Base-by-base conservation (phyloP, 148 eudicot genomes). In the Chenopodium formosanum region DNA sequence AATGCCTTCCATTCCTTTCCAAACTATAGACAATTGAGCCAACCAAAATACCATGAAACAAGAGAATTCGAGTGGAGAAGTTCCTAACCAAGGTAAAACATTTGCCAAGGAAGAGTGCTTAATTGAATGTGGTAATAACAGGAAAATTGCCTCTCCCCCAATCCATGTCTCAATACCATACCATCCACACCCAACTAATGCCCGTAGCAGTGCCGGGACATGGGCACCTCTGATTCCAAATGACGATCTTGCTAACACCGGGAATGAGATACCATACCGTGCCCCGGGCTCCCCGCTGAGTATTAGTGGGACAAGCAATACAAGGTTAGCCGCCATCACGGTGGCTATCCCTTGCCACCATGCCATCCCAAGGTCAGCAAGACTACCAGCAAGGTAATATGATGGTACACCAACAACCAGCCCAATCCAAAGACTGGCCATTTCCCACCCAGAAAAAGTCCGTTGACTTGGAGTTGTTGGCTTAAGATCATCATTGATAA, bases 341-440 rank as follows among this genome's bases (percentile, higher is more conserved):
- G 97, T 96, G 75, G 94, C 92, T 34, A 96, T 94, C 5, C 98
- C 99, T 79, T 96, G 99, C 98, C 97, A 96, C 98, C 98, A 96
- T 11, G 99, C 81, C 99, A 96, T 96, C 19, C 99, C 99, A 7
- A 96, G 91, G 78, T 96, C 98, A 20, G 91, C 99, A 0, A 96
- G 91, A 79, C 97, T 92, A 0, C 99, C 99, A 0, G 99, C 99
- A 9, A 96, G 89, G 91, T 96, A 96, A 75, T 96, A 96, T 3
- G 98, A 70, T 12, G 99, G 99, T 4, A 96, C 99, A 1, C 98
- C 98, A 9, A 96, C 97, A 17, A 96, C 99, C 4, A 96, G 87
- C 7, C 98, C 97, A 12, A 96, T 83, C 98, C 99, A 96, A 1
- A 96, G 79, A 77, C 93, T 91, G 3, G 99, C 94, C 95, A 96